Percentiles rank a stretch among this genome's conserved stretches.
Evolutionary conservation across 2,329 filamentous ascomycete genomes (phyloP).

Genomic region (Talaromyces rugulosus): DNA sequence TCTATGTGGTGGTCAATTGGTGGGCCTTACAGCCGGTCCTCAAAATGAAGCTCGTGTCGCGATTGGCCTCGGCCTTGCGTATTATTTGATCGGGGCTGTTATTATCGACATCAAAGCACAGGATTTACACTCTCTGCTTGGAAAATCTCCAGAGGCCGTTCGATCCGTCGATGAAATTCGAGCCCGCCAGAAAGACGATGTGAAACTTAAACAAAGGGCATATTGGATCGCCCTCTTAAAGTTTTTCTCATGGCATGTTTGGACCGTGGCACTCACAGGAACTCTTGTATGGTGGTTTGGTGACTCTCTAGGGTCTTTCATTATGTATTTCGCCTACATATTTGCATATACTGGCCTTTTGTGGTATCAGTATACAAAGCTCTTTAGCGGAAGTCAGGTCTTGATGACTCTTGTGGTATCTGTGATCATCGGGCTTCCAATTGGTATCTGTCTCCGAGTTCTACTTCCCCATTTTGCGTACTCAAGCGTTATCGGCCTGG

Average conservation of each 20-base stretch:
- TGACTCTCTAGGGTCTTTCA: slow-evolving; percentile 35
- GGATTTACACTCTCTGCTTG: slow-evolving; percentile 44
- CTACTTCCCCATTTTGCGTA: slow-evolving; percentile 40
- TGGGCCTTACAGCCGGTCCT: slow-evolving; percentile 35
- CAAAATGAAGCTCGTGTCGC: slow-evolving; percentile 41
- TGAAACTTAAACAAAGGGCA: slow-evolving; percentile 43
- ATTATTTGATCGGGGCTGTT: slow-evolving; percentile 55
- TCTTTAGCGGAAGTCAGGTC: slow-evolving; percentile 48
- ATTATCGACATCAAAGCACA: slow-evolving; percentile 54
- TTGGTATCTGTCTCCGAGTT: slow-evolving; percentile 44
- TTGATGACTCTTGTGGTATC: slow-evolving; percentile 47
- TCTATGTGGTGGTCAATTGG: slow-evolving; percentile 40
- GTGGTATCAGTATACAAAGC: slow-evolving; percentile 52
- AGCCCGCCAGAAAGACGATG: slow-evolving; percentile 42
- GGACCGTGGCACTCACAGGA: slow-evolving; percentile 49
- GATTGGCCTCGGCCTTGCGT: slow-evolving; percentile 54
- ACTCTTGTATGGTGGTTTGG: slow-evolving; percentile 53
- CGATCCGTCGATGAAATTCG: slow-evolving; percentile 40
- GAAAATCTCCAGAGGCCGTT: slow-evolving; percentile 39
- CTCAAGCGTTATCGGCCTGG: slow-evolving; percentile 47
- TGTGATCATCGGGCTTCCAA: slow-evolving; percentile 41
- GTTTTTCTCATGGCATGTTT: slow-evolving; percentile 50
- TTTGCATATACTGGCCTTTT: slow-evolving; percentile 50
- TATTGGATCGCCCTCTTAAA: slow-evolving; percentile 50
- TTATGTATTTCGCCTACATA: slow-evolving; percentile 50